Percentiles rank a stretch among this genome's conserved stretches.
phyloP scores from a whole-genome alignment of 208 protist genomes.

The Trypanosoma rangeli region DNA sequence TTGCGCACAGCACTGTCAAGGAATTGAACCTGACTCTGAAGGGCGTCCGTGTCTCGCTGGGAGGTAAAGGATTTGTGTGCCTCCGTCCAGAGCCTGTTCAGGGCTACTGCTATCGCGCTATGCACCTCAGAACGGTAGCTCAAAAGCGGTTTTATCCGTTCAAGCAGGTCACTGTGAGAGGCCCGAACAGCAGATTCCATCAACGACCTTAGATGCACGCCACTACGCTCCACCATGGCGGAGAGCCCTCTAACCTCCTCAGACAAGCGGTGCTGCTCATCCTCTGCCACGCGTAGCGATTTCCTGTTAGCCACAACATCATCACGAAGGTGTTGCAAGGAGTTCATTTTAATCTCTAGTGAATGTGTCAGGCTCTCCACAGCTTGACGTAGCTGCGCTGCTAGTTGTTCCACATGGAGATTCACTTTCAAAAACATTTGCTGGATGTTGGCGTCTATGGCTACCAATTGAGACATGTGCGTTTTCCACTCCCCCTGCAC shows the following conservation, averaged over 20 bases:
- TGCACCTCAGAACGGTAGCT: constrained; percentile 51
- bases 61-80: constrained; percentile 53
- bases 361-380: constrained; percentile 12
- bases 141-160: constrained; percentile 60
- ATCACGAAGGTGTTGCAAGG: constrained; percentile 36
- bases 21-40: constrained; percentile 56
- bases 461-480: constrained; percentile 31
- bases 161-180: constrained; percentile 72
- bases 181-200: constrained; percentile 66
- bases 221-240: constrained; percentile 51
- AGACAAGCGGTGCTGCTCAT: constrained; percentile 44
- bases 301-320: constrained; percentile 34
- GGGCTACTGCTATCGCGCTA: constrained; percentile 54
- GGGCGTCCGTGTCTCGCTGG: constrained; percentile 44
- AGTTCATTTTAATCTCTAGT: constrained; percentile 13
- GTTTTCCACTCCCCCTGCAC: constrained; percentile 33
- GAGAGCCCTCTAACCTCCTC: constrained; percentile 53
- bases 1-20: constrained; percentile 72
- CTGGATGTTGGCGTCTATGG: constrained; percentile 36
- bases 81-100: constrained; percentile 70
- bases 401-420: constrained; percentile 28
- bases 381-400: constrained; percentile 28
- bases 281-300: constrained; percentile 25
- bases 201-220: constrained; percentile 48
- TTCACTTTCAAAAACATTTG: constrained; percentile 34